Percentiles rank a stretch among this genome's conserved stretches.
These are phyloP conservation scores for Candida corydali DNA, from an alignment of 805 yeast genomes.

Conservation along the genomic window DNA sequence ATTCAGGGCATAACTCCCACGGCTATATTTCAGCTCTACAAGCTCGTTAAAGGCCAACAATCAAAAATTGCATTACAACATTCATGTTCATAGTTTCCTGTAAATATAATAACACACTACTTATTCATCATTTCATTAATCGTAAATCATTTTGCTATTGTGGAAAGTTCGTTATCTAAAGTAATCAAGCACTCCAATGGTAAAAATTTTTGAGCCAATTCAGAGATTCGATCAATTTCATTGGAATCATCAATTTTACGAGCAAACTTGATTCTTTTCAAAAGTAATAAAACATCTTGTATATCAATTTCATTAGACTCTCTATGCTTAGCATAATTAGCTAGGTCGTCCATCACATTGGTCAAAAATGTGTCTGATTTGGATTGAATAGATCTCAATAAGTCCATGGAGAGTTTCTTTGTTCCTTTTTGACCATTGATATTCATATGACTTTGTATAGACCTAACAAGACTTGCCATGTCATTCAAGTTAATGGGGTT, in stretches of 20 bases:
- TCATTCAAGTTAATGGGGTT: neutral
- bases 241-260: constrained; percentile 2
- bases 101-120: constrained; percentile 10
- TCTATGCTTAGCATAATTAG: constrained; percentile 33
- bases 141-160: neutral
- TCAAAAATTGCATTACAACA: constrained; percentile 8
- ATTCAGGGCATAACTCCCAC: constrained; percentile 96
- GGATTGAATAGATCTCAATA: constrained; percentile 18
- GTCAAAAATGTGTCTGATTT: constrained; percentile 29
- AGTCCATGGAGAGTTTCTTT: constrained; percentile 10
- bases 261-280: constrained; percentile 26
- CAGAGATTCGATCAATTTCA: constrained; percentile 16
- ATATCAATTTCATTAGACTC: constrained; percentile 22
- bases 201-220: constrained; percentile 29
- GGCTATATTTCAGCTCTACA: constrained; percentile 75
- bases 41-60: constrained; percentile 40
- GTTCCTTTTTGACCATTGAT: neutral
- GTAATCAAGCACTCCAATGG: constrained; percentile 34
- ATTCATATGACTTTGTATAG: constrained; percentile 3
- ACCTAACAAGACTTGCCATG: constrained; percentile 11
- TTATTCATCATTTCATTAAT: constrained; percentile 1
- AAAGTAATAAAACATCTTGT: constrained; percentile 30
- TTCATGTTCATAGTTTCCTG: constrained; percentile 6
- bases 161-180: constrained; percentile 13
- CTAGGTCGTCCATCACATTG: constrained; percentile 28